Evolutionary conservation across 2,329 filamentous ascomycete genomes (phyloP), one percentile per base, ranked within the genome.

Genomic region (Penicillium brevicompactum): DNA sequence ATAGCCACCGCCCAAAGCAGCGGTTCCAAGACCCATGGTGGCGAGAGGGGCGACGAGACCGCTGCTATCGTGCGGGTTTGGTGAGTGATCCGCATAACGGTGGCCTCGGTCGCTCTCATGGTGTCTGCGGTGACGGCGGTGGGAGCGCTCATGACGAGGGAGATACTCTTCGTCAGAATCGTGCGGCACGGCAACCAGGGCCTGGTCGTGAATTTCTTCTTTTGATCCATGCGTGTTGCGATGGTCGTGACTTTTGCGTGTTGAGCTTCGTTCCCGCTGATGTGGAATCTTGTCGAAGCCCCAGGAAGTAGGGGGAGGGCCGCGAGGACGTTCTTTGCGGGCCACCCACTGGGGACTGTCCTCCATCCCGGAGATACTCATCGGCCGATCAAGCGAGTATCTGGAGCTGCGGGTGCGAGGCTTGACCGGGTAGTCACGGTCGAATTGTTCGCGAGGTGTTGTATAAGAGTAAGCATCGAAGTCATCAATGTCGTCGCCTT

Each of bases 391-490:
- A 27, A 62, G 60, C 5, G 67, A 65, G 27, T 60, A 59, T 31
- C 58, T 57, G 14, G 58, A 59, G 11, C 67, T 58, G 22, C 64
- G 66, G 46, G 67, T 65, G 52, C 69, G 74, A 41, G 74, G 55
- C 37, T 70, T 66, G 22, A 72, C 71, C 10, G 70, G 70, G n/a
- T 71, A 75, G 47, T 80, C 78, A 41, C 75, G 71, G 27, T 79
- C 73, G 56, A 79, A 78, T 51, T 79, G 76, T 51, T 80, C 77
- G 37, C 72, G 72, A 2, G 77, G 71, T 6, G 73, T 77, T 13
- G 78, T 81, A 57, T 80, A 80, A 11, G 77, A 79, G 58, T 78
- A 80, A 6, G 74, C 73, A 61, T 76, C 70, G 44, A 73, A 71
- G 16, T 74, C 65, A 47, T 76, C 74, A 56, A 77, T 73, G 45